Evolutionary conservation across 805 yeast species (phyloP), one percentile per base, ranked within the genome.

Genomic region (Cyberlindnera euphorbiae): DNA sequence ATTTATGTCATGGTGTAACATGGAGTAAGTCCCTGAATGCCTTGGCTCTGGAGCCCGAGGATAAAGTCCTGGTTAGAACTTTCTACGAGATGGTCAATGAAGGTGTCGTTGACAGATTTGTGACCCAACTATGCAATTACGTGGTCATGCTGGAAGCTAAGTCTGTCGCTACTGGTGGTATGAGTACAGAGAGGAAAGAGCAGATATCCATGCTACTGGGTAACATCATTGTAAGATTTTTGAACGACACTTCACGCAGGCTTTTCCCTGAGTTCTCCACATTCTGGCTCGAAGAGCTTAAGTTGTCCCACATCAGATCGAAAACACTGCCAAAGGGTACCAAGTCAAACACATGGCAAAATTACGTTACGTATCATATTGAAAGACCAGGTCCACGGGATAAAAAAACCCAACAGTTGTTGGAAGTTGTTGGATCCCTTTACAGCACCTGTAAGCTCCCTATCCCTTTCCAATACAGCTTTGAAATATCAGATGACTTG

Each of bases 331-430:
- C 14, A 5, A 19, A 14, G 15, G 13, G 13, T 17, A 4, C 10
- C 9, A 28, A 19, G n/a, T 3, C 33, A 8, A 47, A 47, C 33
- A 32, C 25, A 10, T 47, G 52, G 52, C 18, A 33, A 11, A 39
- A 43, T 19, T 40, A 43, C 26, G 43, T 47, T 26, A 32, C 22
- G n/a, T 47, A 45, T 23, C 34, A 33, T 9, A 27, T 45, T 2
- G 41, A 35, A 18, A 14, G 8, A 22, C 17, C 14, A 3, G 12
- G 23, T n/a, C 16, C 7, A 6, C 8, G 15, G 4, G 23, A 24
- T 11, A 15, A 13, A 13, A 28, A 38, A 4, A 26, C 32, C 4
- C 21, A 16, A 7, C 5, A 7, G 4, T 8, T 39, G 9, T n/a
- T 35, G 31, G 33, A 26, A 7, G 15, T 30, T n/a, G 13, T 34